phyloP scores from a whole-genome alignment of 1,284 basidiomycete genomes.

The Baeospora myosura region DNA sequence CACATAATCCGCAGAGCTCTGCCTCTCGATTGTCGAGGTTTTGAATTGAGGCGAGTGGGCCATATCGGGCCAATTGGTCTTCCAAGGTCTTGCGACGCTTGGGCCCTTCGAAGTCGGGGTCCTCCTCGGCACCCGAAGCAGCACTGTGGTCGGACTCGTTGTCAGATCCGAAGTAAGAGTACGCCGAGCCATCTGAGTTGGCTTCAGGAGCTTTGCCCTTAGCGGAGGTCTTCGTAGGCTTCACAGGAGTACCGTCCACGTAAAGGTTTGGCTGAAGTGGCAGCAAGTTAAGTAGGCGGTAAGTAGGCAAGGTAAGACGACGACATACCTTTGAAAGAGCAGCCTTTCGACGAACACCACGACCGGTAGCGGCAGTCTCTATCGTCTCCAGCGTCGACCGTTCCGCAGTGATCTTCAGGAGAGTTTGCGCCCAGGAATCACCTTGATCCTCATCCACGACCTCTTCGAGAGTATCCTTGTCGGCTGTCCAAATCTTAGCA shows the following conservation, averaged over 20 bases:
- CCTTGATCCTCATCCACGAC: conserved; percentile 52
- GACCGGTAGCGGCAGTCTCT: conserved; percentile 49
- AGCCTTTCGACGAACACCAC: conserved; percentile 64
- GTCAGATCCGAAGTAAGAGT: conserved; percentile 26
- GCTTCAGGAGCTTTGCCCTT: conserved; percentile 16
- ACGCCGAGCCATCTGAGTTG: conserved; percentile 33
- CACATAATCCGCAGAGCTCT: conserved; percentile 55
- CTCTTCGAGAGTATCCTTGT: conserved; percentile 64
- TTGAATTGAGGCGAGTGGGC: not conserved
- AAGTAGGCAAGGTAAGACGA: conserved; percentile 1
- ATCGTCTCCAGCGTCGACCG: conserved; percentile 35
- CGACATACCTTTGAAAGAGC: conserved; percentile 47
- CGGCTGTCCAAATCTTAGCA: conserved; percentile 83
- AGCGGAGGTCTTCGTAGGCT: conserved; percentile 15
- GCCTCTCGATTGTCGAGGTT: conserved; percentile 10
- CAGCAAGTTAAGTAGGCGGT: not conserved
- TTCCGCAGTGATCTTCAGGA: conserved; percentile 57
- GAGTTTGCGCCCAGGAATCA: conserved; percentile 73
- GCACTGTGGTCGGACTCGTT: conserved; percentile 21
- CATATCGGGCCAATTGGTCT: not conserved
- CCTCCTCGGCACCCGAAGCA: conserved; percentile 12
- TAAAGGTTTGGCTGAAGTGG: conserved; percentile 20
- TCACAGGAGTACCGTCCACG: conserved; percentile 23
- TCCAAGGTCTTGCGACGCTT: not conserved
- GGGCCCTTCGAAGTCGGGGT: conserved; percentile 12